phyloP scores from a whole-genome alignment of 805 yeast species.

The Candida parachauliodes region DNA sequence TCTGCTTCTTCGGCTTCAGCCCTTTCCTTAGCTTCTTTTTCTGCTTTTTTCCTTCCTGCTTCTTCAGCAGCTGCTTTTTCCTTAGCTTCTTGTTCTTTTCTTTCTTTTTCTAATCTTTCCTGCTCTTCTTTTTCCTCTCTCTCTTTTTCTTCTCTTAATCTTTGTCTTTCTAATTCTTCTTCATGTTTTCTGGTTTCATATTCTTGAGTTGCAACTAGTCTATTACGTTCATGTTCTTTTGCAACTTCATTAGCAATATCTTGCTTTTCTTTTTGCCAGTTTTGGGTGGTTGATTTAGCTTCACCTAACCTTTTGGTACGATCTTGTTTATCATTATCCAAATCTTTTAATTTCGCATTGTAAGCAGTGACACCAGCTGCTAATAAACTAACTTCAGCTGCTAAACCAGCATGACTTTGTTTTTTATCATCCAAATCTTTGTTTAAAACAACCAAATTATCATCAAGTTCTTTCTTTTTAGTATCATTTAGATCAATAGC shows the following conservation, averaged over 20 bases:
- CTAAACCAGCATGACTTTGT: constrained; percentile 31
- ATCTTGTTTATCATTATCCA: constrained; percentile 36
- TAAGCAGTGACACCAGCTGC: constrained; percentile 43
- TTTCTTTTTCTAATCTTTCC: constrained; percentile 17
- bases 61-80: constrained; percentile 13
- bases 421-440: constrained; percentile 37
- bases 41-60: constrained; percentile 15
- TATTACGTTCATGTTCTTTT: constrained; percentile 31
- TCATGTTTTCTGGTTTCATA: constrained; percentile 27
- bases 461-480: constrained; percentile 42
- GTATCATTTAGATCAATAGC: constrained; percentile 22
- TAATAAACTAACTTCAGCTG: constrained; percentile 43
- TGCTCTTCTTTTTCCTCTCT: constrained; percentile 25
- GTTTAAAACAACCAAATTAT: constrained; percentile 31
- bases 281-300: constrained; percentile 37
- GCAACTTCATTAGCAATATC: constrained; percentile 38
- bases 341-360: constrained; percentile 36
- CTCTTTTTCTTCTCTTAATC: constrained; percentile 31
- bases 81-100: constrained; percentile 9
- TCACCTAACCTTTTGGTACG: constrained; percentile 33
- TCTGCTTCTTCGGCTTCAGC: constrained; percentile 14
- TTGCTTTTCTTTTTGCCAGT: constrained; percentile 46
- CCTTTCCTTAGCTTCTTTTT: constrained; percentile 12
- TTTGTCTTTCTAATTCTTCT: constrained; percentile 34
- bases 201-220: constrained; percentile 42